phyloP scores from a whole-genome alignment of 192 early-diverging fungal species.

The Coemansia sp. region DNA sequence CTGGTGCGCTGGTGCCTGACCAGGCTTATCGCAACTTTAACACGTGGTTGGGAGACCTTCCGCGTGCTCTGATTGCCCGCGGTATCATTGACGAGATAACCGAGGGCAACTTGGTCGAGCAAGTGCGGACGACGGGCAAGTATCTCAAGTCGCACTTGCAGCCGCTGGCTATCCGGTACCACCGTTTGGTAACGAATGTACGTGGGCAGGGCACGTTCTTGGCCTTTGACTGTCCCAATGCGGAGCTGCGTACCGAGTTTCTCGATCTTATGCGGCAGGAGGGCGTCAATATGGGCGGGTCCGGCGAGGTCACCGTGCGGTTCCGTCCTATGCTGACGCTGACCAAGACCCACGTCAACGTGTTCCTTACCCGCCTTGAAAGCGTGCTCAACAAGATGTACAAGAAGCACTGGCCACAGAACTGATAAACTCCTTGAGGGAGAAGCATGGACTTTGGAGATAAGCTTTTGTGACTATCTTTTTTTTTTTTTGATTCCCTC shows the following conservation, averaged over 20 bases:
- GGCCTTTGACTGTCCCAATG: slow-evolving; percentile 64
- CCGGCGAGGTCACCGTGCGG: slow-evolving; percentile 58
- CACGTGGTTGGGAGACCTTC: slow-evolving; percentile 75
- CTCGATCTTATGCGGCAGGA: slow-evolving; percentile 56
- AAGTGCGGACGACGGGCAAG: slow-evolving; percentile 53
- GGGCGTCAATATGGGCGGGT: slow-evolving; percentile 71
- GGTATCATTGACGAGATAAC: slow-evolving; percentile 63
- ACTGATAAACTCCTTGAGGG: not conserved
- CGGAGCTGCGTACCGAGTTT: slow-evolving; percentile 54
- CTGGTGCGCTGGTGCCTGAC: slow-evolving; percentile 56
- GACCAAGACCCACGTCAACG: slow-evolving; percentile 64
- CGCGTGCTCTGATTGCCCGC: slow-evolving; percentile 61
- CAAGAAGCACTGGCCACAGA: slow-evolving; percentile 43
- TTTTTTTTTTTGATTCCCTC: not conserved
- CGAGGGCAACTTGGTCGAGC: slow-evolving; percentile 54
- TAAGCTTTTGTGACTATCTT: not conserved
- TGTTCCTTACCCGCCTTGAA: slow-evolving; percentile 62
- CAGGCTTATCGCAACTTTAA: slow-evolving; percentile 70
- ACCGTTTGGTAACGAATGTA: slow-evolving; percentile 51
- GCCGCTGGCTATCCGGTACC: slow-evolving; percentile 53
- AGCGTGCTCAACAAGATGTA: slow-evolving; percentile 56
- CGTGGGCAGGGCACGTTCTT: slow-evolving; percentile 67
- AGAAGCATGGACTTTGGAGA: not conserved
- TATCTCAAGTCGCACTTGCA: slow-evolving; percentile 59
- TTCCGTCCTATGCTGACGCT: slow-evolving; percentile 74